Base-by-base conservation (phyloP, 306 rosid genomes). In the Acmispon strigosus region DNA sequence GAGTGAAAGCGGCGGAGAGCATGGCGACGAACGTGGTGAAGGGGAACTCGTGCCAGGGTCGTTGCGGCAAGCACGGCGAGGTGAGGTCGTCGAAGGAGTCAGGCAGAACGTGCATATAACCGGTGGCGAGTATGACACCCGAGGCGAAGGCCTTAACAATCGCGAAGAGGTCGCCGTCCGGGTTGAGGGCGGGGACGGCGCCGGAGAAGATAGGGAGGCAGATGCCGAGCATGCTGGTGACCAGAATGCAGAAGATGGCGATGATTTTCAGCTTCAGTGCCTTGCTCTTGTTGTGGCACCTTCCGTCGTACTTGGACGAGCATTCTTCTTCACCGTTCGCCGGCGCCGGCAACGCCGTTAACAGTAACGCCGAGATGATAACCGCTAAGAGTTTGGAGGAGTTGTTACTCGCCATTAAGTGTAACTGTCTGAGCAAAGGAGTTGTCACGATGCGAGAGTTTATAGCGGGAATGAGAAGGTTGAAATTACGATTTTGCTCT, bases 31-130 rank as follows among this genome's bases (percentile, higher is more conserved):
- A 88, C 0, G 88, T 77, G 2, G 96, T 77, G 79, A 86, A 91
- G 0, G 96, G 92, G 14, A 85, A 90, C 44, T 71, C 78, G 0
- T 36, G 83, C 90, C 96, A 89, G 0, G 92, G 96, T 0, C 10
- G 34, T 11, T 76, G 39, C 0, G 96, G 96, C 76, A 88, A 68
- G 17, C 96, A 91, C 4, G 6, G 39, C 0, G 91, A 86, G 2
- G 13, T 78, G 67, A 88, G 68, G 53, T 74, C 75, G 0, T 57
- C 74, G 1, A 82, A 86, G 0, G 96, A 83, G 36, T 91, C 91
- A 0, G 92, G 92, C 74, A 91, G 14, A 3, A 91, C 96, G 27
- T 91, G 97, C 96, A 86, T 85, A 82, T 82, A 91, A 1, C 96
- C 96, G 0, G 85, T 87, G 5, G 87, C 92, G 0, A 91, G 88